Evolutionary conservation across 1,284 basidiomycete species (phyloP), one percentile per base, ranked within the genome.

Genomic region (Irpex lacteus): DNA sequence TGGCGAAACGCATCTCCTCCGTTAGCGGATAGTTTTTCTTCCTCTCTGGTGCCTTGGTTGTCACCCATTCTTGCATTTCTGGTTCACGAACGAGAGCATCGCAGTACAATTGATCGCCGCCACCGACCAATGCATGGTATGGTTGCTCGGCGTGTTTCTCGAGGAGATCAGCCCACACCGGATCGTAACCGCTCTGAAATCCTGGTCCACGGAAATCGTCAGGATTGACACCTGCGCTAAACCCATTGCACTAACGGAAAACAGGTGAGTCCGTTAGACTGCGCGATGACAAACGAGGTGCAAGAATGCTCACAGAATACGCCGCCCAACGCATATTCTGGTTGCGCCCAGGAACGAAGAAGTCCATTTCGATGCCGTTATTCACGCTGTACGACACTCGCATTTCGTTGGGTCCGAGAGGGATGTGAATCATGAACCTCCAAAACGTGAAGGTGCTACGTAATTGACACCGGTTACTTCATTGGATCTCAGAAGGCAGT

Each of bases 261-360:
- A 50, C 5, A n/a, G 34, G 5, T 34, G 13, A 32, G 38, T 26
- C 18, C 9, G 50, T 26, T 50, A 32, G 60, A 55, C 38, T 64
- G 36, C 6, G 44, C 15, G 34, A 19, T 34, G 32, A 36, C 26
- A 19, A 36, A 2, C 3, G 21, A 26, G 50, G n/a, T 19, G 49
- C 52, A 4, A 52, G 64, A 13, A 34, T 34, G 75, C 85, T 64
- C 70, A 92, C 91, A 38, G 92, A 94, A 77, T 97, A 89, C 6
- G 90, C 85, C 9, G 94, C 91, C 91, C 94, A 95, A 67, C 93
- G 85, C 88, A 99, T 91, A 74, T 98, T 96, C 75, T 97, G 90
- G 18, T 83, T 80, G 34, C 83, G 75, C 1, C 89, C 92, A 0
- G 97, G 96, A 11, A 98, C 89, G 71, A 86, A 89, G 75, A 99